A percentile compares a stretch with the other conserved stretches of the same genome.
Conservation (phyloP, 352 stramenopile genomes). For the Globisporangium carolinianum region DNA sequence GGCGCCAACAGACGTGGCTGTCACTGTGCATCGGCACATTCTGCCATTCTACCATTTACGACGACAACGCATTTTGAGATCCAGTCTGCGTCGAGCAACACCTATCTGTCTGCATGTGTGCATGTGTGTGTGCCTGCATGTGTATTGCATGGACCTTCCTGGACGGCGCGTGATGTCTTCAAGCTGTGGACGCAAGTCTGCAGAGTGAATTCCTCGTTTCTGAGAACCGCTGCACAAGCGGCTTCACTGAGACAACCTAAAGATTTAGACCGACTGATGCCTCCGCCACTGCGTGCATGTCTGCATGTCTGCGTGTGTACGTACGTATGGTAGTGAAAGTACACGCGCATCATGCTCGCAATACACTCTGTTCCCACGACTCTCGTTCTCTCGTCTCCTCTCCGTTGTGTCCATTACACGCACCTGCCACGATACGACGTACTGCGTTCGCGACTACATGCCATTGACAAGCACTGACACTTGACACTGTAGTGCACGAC, state of each 20-base stretch:
- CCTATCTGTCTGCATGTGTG: not conserved
- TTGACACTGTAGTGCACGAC: not conserved
- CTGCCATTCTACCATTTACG: no score
- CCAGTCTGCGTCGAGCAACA: not conserved
- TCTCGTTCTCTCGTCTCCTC: not conserved
- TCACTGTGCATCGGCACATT: no score
- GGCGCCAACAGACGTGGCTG: no score
- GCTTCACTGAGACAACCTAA: conserved; percentile 83
- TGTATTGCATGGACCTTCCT: not conserved
- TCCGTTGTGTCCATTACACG: not conserved
- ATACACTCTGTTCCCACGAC: no score
- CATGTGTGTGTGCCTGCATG: conserved; percentile 6
- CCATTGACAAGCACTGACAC: no score
- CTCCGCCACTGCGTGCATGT: conserved; percentile 13
- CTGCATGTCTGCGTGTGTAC: conserved; percentile 2
- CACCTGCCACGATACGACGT: no score
- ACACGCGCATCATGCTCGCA: no score
- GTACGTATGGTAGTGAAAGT: not conserved
- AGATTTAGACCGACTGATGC: conserved; percentile 78
- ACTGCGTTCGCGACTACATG: no score
- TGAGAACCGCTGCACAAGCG: conserved; percentile 84
- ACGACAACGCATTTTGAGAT: no score
- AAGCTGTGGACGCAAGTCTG: conserved; percentile 29
- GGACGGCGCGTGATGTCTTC: conserved; percentile 73
- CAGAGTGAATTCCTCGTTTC: conserved; percentile 91